phyloP scores from a whole-genome alignment of 2,329 filamentous ascomycete genomes.

The Arthroderma sp. region DNA sequence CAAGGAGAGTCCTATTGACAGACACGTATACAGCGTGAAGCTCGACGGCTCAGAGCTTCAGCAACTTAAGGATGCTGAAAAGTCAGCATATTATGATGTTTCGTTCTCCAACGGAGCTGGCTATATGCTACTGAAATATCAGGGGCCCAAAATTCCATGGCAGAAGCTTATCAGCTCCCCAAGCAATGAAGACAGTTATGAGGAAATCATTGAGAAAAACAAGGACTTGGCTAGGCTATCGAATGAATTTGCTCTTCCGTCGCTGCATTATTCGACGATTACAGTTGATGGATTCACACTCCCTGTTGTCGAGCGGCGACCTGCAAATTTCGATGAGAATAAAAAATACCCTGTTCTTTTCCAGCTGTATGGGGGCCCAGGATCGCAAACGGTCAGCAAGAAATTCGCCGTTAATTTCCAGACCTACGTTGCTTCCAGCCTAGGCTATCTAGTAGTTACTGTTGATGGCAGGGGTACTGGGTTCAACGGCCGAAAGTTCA shows the following conservation, averaged over 20 bases:
- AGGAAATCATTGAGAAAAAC: constrained; percentile 69
- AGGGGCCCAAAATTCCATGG: constrained; percentile 75
- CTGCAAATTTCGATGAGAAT: constrained; percentile 71
- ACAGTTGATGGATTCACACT: constrained; percentile 67
- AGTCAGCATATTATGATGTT: constrained; percentile 65
- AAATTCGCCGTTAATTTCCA: constrained; percentile 79
- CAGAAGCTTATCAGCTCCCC: constrained; percentile 83
- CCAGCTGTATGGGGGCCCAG: constrained; percentile 85
- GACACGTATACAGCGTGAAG: constrained; percentile 82
- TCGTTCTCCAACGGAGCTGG: constrained; percentile 76
- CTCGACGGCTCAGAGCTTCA: constrained; percentile 64
- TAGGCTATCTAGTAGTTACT: constrained; percentile 90
- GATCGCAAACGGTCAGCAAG: constrained; percentile 78
- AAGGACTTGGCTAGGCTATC: constrained; percentile 54
- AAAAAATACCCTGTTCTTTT: constrained; percentile 92
- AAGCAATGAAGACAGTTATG: constrained; percentile 46
- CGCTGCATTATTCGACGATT: constrained; percentile 69
- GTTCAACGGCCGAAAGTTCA: constrained; percentile 70
- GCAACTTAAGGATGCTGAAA: constrained; percentile 59
- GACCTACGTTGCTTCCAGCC: constrained; percentile 67
- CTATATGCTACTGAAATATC: constrained; percentile 73
- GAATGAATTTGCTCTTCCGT: constrained; percentile 66
- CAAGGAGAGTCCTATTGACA: constrained; percentile 75
- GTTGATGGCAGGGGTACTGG: constrained; percentile 91
- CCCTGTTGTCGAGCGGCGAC: constrained; percentile 69